Evolutionary conservation across 345 rosid genomes (phyloP).

Genomic region (Boechera stricta): DNA sequence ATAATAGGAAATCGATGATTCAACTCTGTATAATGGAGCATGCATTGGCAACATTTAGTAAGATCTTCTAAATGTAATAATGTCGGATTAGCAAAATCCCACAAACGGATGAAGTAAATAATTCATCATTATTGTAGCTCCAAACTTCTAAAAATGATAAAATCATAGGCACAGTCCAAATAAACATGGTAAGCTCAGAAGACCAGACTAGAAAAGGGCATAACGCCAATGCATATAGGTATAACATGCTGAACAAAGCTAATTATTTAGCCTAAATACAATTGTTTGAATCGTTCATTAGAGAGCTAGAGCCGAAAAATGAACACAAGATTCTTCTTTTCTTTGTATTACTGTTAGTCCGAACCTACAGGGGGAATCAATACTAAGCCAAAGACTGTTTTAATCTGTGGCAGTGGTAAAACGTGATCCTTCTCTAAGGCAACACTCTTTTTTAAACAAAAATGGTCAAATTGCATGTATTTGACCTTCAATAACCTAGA

Average conservation of each 20-base stretch:
- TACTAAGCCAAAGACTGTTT: constrained; percentile 9
- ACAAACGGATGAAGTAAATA: background rate
- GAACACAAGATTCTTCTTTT: constrained; percentile 1
- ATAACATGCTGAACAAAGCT: background rate
- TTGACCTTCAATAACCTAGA: background rate
- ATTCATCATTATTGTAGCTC: background rate
- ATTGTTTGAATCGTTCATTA: background rate
- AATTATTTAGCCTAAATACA: background rate
- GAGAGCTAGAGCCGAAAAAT: background rate
- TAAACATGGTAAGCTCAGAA: background rate
- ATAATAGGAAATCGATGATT: background rate
- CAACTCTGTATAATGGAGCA: background rate
- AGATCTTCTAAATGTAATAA: background rate
- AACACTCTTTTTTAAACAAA: background rate
- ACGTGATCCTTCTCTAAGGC: background rate
- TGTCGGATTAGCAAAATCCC: background rate
- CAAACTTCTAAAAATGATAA: background rate
- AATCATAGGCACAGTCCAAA: background rate
- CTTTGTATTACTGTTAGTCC: background rate
- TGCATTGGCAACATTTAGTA: background rate
- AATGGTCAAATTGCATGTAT: background rate
- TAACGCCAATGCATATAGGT: background rate
- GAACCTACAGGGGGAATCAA: background rate
- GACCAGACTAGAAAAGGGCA: background rate
- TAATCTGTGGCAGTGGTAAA: background rate